phyloP scores from a whole-genome alignment of 495 filamentous ascomycete genomes.

The Pyrenopolyporus hunteri region DNA sequence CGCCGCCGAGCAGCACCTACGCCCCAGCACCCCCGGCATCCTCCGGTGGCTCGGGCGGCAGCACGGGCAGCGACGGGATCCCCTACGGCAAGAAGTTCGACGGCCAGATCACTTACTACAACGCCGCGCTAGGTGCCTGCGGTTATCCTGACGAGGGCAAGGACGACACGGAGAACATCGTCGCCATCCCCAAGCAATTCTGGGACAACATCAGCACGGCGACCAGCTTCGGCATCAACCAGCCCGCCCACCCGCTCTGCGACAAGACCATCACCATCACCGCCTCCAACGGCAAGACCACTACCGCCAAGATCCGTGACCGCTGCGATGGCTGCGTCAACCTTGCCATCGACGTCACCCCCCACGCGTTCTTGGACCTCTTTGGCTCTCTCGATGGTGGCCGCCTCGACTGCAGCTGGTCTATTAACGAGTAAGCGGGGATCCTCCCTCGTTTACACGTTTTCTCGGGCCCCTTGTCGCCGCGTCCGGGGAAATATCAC shows the following conservation, averaged over 20 bases:
- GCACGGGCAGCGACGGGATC: conserved; percentile 28
- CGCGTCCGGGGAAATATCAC: not conserved
- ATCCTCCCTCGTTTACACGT: not conserved
- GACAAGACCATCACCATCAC: conserved; percentile 68
- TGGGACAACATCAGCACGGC: conserved; percentile 50
- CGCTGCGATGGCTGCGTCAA: conserved; percentile 72
- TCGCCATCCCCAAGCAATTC: conserved; percentile 53
- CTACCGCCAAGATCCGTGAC: conserved; percentile 66
- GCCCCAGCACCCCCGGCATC: conserved; percentile 16
- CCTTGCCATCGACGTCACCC: conserved; percentile 55
- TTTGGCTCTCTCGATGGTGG: conserved; percentile 48
- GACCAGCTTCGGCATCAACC: conserved; percentile 51
- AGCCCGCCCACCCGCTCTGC: conserved; percentile 66
- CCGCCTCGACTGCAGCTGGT: conserved; percentile 47
- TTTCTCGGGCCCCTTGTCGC: not conserved
- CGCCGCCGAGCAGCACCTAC: conserved; percentile 23
- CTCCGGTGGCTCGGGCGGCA: conserved; percentile 24
- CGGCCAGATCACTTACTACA: conserved; percentile 57
- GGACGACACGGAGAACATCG: conserved; percentile 50
- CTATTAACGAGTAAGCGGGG: conserved; percentile 45
- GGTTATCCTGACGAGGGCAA: conserved; percentile 51
- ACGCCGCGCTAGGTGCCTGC: conserved; percentile 52
- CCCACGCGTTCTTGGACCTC: conserved; percentile 50
- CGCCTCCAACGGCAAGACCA: conserved; percentile 59
- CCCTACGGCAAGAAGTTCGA: conserved; percentile 29